Percentiles rank a stretch among this genome's conserved stretches.
Evolutionary conservation across 169 alveolate genomes (phyloP).

Genomic region (Babesia ovis): DNA sequence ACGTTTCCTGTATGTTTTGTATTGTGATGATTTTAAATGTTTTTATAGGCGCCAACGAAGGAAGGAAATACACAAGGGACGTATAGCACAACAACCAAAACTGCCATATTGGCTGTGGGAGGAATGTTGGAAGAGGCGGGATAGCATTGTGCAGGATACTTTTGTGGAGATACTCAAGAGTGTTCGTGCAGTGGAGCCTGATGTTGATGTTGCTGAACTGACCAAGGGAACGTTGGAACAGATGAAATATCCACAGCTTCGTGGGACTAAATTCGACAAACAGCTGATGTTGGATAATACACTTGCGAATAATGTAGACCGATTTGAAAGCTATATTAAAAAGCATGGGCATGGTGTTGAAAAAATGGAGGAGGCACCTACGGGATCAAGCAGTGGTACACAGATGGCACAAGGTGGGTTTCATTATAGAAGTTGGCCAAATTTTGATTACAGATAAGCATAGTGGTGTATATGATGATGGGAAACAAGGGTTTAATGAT

Average conservation of each 20-base stretch:
- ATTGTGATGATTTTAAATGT: not conserved
- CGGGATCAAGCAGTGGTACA: not conserved
- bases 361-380: not conserved
- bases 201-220: constrained; percentile 34
- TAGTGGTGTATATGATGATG: not conserved
- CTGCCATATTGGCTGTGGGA: constrained; percentile 68
- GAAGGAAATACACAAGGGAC: constrained; percentile 3
- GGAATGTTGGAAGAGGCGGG: constrained; percentile 50
- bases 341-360: not conserved
- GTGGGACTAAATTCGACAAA: constrained; percentile 14
- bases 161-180: constrained; percentile 22
- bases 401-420: not conserved
- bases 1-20: constrained; percentile 29
- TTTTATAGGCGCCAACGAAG: constrained; percentile 4
- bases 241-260: constrained; percentile 25
- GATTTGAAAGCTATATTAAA: constrained; percentile 1
- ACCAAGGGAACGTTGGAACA: constrained; percentile 47
- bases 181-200: constrained; percentile 42
- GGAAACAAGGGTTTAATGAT: not conserved
- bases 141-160: constrained; percentile 21
- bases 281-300: constrained; percentile 2
- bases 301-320: not conserved
- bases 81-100: constrained; percentile 9
- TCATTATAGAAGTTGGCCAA: no score
- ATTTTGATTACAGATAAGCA: not conserved